A percentile compares a stretch with the other conserved stretches of the same genome.
Conservation (phyloP, 2,329 filamentous ascomycete genomes). For the Teratosphaeriaceae sp. region DNA sequence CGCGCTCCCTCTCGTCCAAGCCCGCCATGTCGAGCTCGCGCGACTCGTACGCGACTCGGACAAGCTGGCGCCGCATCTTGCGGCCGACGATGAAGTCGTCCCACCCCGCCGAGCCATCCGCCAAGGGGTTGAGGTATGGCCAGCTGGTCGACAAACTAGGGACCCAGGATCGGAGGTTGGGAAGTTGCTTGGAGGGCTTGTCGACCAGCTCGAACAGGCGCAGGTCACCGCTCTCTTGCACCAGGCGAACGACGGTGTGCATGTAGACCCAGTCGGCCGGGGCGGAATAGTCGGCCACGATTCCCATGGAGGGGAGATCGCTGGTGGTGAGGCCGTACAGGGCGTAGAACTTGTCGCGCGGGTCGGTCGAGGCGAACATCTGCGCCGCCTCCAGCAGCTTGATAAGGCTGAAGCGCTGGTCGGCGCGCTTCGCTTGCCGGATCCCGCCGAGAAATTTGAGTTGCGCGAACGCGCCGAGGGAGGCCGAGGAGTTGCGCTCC, state of each 20-base stretch:
- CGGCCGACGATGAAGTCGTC: not conserved
- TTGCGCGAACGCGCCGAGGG: not conserved
- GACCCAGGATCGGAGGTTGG: not conserved
- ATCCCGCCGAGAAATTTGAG: not conserved
- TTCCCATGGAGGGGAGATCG: not conserved
- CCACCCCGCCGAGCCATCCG: not conserved
- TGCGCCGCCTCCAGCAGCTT: not conserved
- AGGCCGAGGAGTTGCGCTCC: not conserved
- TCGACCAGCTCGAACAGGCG: not conserved
- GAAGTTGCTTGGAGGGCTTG: not conserved
- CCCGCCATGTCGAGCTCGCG: not conserved
- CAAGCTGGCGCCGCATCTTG: not conserved
- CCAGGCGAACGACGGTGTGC: not conserved
- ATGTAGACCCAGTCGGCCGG: not conserved
- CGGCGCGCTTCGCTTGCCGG: not conserved
- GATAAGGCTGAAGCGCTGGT: not conserved
- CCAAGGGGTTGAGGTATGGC: not conserved
- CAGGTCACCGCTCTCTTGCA: not conserved
- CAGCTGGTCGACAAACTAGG: not conserved
- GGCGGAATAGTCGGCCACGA: not conserved
- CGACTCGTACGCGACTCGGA: not conserved
- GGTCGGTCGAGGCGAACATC: not conserved
- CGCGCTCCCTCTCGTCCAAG: not conserved
- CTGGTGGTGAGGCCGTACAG: not conserved
- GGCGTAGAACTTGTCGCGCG: constrained; percentile 1